Evolutionary conservation across 2,329 filamentous ascomycete genomes (phyloP), one percentile per base, ranked within the genome.

Genomic region (Verticillium nubilum): DNA sequence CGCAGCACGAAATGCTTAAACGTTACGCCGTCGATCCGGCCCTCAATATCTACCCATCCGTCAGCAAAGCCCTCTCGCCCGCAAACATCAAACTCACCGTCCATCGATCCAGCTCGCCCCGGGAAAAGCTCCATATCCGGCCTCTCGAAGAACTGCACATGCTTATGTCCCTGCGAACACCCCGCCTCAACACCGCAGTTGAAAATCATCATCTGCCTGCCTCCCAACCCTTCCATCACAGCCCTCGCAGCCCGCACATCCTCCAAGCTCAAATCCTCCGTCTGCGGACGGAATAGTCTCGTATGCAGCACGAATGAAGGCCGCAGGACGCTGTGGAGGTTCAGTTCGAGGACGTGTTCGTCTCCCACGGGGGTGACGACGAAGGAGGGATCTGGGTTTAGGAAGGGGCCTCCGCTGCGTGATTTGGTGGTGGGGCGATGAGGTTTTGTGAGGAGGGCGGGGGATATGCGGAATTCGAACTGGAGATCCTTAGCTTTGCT

Each of bases 161-260:
- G 76, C 63, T 79, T 79, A 64, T 80, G 76, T 3, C 75, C 74
- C 58, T 77, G 72, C 15, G 72, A 75, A 1, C 69, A 73, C 19
- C 77, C 77, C 56, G 72, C 73, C 27, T 76, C 72, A 50, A 74
- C 72, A 15, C 77, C 77, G 56, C 76, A 78, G 62, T 79, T 79
- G 65, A 74, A 79, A 35, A 80, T 74, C 56, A 74, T 67, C 66
- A 79, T 71, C 28, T 72, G 70, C 26, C 61, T 59, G 3, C 17
- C 60, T 19, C 58, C 54, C 17, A 74, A 63, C 15, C 63, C 61
- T 17, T 60, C 57, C 59, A 78, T 65, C 6, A 74, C 67, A n/a
- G 67, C 65, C 73, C 74, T 75, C 12, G 70, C 66, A 1, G 75
- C 72, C 5, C 67, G 62, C 50, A 76, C 61, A 65, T 78, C 76